phyloP scores from a whole-genome alignment of 78 protist genomes.

The Bigelowiella natans region DNA sequence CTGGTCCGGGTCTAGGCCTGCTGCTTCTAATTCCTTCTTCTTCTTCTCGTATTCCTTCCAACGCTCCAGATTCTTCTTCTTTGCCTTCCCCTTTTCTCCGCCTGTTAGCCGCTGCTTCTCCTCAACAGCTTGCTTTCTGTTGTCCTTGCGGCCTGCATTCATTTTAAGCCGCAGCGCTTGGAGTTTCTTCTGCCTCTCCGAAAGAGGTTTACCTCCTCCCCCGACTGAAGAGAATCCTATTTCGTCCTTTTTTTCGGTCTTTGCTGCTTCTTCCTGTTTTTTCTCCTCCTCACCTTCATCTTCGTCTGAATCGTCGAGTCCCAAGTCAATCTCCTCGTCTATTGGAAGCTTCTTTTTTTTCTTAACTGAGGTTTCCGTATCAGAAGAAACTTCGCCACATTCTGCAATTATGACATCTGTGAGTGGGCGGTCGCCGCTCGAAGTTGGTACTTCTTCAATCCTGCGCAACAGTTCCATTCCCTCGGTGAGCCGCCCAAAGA shows the following conservation, averaged over 20 bases:
- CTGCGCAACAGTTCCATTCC: background rate
- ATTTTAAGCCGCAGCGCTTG: background rate
- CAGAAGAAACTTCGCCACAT: background rate
- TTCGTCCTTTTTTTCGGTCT: background rate
- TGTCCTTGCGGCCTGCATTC: background rate
- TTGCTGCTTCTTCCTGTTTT: background rate
- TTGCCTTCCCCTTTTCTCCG: background rate
- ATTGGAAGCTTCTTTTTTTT: background rate
- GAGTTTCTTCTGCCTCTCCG: background rate
- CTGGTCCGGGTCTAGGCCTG: background rate
- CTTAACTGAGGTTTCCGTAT: background rate
- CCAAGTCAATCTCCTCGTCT: background rate
- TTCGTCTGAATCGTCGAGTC: background rate
- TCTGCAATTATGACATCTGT: background rate
- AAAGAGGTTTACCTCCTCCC: no score
- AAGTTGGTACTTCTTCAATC: background rate
- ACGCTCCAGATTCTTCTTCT: background rate
- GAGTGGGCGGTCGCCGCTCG: background rate
- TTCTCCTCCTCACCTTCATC: background rate
- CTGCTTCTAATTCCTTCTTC: background rate
- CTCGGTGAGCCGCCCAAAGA: background rate
- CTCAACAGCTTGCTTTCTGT: background rate
- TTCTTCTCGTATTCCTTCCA: background rate
- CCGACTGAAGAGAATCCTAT: no score
- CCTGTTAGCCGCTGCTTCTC: background rate